Base-by-base conservation (phyloP, 257 asterid genomes). In the Galeopsis tetrahit region DNA sequence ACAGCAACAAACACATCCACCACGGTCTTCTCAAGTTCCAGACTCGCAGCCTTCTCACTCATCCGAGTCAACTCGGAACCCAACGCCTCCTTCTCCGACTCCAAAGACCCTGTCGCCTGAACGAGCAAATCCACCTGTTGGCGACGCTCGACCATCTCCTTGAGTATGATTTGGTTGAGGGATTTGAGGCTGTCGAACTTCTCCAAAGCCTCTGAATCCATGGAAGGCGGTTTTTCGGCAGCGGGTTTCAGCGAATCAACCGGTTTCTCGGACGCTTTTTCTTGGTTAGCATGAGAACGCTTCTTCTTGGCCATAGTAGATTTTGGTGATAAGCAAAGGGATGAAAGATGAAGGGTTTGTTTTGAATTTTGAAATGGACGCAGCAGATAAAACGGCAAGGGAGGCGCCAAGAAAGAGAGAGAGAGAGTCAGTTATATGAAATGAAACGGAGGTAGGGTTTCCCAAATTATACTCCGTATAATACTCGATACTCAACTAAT, bases 61-160 rank as follows among this genome's bases (percentile, higher is more conserved):
- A 82, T 71, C 56, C 10, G 75, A 77, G 66, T 56, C 79, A 87
- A 74, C 81, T 87, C 95, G 51, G 81, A 60, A 76, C 7, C 31
- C 82, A 90, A 28, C 6, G 6, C 71, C 21, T 70, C 83, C 74
- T 52, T 85, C 82, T 83, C 92, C 65, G 74, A 74, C 42, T 87
- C 87, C 71, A 92, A 65, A 40, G 72, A 78, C 49, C 60, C 80
- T 8, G 83, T 88, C 0, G 83, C 77, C 58, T 75, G 82, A 52
- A 52, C 40, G 7, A 90, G 91, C 42, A 93, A 75, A 6, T 79
- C 90, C 71, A 92, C 88, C 80, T 80, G 87, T 68, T 87, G 84
- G 56, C 98, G 92, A 55, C 89, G 87, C 78, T 84, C 94, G 56
- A 78, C 28, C 1, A 88, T 80, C 85, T 90, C 90, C 82, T 81